A percentile compares a stretch with the other conserved stretches of the same genome.
These are phyloP conservation scores for Phoenix roebelenii DNA, from an alignment of 176 grass and related monocot genomes.

Conservation along the genomic window DNA sequence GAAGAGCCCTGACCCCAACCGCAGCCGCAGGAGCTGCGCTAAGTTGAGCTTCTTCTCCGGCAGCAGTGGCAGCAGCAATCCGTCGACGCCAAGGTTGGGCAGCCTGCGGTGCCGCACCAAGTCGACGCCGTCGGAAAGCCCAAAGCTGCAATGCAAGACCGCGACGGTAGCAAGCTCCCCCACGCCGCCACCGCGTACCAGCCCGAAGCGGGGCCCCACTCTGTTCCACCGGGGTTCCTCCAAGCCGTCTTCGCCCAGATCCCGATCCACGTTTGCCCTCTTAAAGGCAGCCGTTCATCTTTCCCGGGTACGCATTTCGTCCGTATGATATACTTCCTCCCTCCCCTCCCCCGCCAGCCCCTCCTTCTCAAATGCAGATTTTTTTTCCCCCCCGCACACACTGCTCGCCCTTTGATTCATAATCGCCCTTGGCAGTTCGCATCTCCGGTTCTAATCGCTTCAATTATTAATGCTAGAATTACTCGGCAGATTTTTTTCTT, in stretches of 20 bases:
- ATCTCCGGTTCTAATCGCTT: too few relatives aligned
- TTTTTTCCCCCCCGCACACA: too few relatives aligned
- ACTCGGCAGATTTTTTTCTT: too few relatives aligned
- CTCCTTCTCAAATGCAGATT: too few relatives aligned
- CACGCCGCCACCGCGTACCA: constrained; percentile 3
- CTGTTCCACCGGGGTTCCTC: constrained; percentile 46
- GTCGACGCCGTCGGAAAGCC: constrained; percentile 12
- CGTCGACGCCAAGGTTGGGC: constrained; percentile 19
- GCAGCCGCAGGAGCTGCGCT: constrained; percentile 24
- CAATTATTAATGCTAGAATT: too few relatives aligned
- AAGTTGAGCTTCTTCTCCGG: constrained; percentile 74
- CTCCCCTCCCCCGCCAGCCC: too few relatives aligned
- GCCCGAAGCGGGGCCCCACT: constrained; percentile 21
- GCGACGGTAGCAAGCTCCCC: constrained; percentile 7
- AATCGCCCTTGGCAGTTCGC: too few relatives aligned
- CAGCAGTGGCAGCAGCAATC: constrained; percentile 3
- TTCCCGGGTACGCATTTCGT: constrained; percentile 27
- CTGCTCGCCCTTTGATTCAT: too few relatives aligned
- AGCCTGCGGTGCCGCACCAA: constrained; percentile 40
- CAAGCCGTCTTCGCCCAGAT: constrained; percentile 77
- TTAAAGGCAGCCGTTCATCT: constrained; percentile 75
- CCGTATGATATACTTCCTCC: too few relatives aligned
- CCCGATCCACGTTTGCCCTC: constrained; percentile 73
- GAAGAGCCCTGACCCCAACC: constrained; percentile 12
- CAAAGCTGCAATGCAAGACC: constrained; percentile 1